A percentile compares a stretch with the other conserved stretches of the same genome.
phyloP scores from a whole-genome alignment of 441 rosid species.

The Dalechampia spathulata region DNA sequence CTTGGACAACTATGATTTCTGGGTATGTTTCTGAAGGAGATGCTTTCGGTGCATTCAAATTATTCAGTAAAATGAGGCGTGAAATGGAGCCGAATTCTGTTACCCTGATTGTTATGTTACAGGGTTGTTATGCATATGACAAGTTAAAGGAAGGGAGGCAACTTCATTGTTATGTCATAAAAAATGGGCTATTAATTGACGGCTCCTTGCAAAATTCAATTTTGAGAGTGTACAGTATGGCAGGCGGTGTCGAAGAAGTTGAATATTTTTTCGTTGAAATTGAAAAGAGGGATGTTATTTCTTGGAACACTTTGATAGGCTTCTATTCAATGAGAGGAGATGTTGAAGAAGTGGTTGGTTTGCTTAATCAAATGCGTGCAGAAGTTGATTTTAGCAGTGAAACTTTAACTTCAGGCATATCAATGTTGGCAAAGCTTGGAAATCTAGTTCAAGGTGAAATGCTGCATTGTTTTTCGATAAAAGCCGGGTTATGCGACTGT shows the following conservation, averaged over 20 bases:
- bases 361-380: conserved; percentile 27
- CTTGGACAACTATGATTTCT: conserved; percentile 29
- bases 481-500: conserved; percentile 27
- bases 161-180: conserved; percentile 12
- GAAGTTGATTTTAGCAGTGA: conserved; percentile 29
- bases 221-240: conserved; percentile 14
- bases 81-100: conserved; percentile 21
- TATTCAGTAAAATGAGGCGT: conserved; percentile 26
- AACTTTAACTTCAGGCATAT: conserved; percentile 30
- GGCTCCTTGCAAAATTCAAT: conserved; percentile 24
- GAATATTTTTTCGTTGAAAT: conserved; percentile 8
- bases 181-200: conserved; percentile 13
- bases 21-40: conserved; percentile 22
- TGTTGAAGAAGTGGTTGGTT: conserved; percentile 14
- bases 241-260: conserved; percentile 5
- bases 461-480: conserved; percentile 39
- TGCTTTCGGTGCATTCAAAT: conserved; percentile 11
- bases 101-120: conserved; percentile 17
- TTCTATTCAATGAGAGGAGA: conserved; percentile 8
- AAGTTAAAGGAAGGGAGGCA: conserved; percentile 6
- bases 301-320: conserved; percentile 17
- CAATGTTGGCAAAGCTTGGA: conserved; percentile 27
- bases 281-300: conserved; percentile 13
- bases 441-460: conserved; percentile 36
- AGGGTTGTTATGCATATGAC: conserved; percentile 6